These are phyloP conservation scores for Sicyos baderoa DNA, from an alignment of 306 rosid species.

Conservation along the genomic window DNA sequence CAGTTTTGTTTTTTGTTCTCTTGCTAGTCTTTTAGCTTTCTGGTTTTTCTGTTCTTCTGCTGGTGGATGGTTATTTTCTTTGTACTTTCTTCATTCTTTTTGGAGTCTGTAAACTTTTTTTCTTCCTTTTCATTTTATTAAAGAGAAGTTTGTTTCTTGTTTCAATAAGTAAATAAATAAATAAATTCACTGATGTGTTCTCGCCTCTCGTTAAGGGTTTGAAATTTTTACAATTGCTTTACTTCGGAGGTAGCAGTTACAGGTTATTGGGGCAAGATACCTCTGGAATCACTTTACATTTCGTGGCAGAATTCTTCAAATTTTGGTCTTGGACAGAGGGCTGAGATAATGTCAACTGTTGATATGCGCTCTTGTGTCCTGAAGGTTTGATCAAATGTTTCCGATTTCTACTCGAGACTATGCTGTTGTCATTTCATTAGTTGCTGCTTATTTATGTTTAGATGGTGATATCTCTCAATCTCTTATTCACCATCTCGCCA, in stretches of 20 bases:
- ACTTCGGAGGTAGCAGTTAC: conserved; percentile 41
- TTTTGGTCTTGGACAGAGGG: conserved; percentile 53
- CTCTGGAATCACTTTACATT: conserved; percentile 46
- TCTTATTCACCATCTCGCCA: not conserved
- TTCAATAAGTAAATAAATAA: not conserved
- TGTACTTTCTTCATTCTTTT: too few relatives aligned
- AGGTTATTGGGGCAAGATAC: conserved; percentile 53
- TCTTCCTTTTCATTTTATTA: too few relatives aligned
- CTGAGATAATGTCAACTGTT: conserved; percentile 40
- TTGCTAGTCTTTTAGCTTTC: too few relatives aligned
- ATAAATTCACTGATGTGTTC: not conserved
- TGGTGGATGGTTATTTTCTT: too few relatives aligned
- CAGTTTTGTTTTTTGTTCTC: too few relatives aligned
- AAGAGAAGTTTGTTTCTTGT: too few relatives aligned
- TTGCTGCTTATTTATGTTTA: not conserved
- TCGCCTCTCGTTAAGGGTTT: not conserved
- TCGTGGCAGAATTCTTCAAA: conserved; percentile 48
- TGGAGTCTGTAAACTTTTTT: too few relatives aligned
- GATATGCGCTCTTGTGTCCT: conserved; percentile 54
- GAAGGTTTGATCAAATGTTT: conserved; percentile 41
- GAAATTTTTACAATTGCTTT: not conserved
- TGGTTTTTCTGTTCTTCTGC: too few relatives aligned
- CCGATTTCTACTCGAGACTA: not conserved
- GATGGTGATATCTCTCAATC: not conserved
- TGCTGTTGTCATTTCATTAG: not conserved